phyloP scores from a whole-genome alignment of 2,329 filamentous ascomycete genomes.

The Emergomyces africanus region DNA sequence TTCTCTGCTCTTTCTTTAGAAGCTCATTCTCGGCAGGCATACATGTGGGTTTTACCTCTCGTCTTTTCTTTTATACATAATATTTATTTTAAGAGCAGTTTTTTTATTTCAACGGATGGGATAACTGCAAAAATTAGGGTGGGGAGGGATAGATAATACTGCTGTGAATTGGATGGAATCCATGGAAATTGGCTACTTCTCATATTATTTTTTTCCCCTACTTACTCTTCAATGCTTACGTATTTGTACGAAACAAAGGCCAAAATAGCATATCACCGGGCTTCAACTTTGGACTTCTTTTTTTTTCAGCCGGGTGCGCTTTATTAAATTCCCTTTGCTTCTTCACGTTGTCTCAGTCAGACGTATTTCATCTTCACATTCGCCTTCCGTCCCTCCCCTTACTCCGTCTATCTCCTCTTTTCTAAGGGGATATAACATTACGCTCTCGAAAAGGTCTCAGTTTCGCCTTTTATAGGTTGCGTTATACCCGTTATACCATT shows the following conservation, averaged over 20 bases:
- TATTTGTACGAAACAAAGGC: not conserved
- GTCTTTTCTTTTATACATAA: constrained; percentile 1
- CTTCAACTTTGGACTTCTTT: not conserved
- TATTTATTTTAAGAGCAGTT: not conserved
- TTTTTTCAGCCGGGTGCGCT: not conserved
- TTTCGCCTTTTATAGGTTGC: no score
- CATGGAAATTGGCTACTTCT: not conserved
- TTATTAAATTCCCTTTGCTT: no score
- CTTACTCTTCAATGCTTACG: not conserved
- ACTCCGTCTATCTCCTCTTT: not conserved
- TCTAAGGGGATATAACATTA: not conserved
- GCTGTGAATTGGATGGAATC: not conserved
- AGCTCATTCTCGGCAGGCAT: constrained; percentile 1
- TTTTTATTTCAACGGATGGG: not conserved
- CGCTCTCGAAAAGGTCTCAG: not conserved
- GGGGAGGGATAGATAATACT: not conserved
- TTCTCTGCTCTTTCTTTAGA: constrained; percentile 3
- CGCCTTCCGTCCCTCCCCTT: not conserved
- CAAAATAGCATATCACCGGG: not conserved
- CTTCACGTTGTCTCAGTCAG: no score
- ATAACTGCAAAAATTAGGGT: not conserved
- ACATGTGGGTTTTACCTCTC: constrained; percentile 4
- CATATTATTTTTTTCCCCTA: not conserved
- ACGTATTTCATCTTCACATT: not conserved
- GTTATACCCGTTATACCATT: not conserved